phyloP scores from a whole-genome alignment of 805 yeast genomes.

The Candida boleticola region DNA sequence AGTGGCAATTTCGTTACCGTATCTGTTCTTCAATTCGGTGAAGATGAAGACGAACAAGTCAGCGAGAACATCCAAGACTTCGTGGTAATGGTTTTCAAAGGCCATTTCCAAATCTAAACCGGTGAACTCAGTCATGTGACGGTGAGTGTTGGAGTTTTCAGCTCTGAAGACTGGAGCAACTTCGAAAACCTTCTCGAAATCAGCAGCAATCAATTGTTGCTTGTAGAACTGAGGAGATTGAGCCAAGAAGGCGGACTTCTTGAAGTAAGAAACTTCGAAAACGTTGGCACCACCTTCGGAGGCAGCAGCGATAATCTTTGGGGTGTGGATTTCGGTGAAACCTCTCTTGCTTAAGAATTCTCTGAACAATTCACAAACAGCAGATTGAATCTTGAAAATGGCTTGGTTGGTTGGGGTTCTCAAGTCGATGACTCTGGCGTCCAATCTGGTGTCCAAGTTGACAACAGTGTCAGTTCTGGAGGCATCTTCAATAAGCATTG shows the following conservation, averaged over 20 bases:
- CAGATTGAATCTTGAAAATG: conserved; percentile 89
- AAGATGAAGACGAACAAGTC: conserved; percentile 88
- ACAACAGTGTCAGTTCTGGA: conserved; percentile 91
- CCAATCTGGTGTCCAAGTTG: conserved; percentile 93
- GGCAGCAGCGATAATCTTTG: conserved; percentile 91
- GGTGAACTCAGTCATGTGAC: conserved; percentile 98
- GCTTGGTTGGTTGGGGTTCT: conserved; percentile 98
- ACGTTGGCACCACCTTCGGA: conserved; percentile 98
- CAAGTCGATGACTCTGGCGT: conserved; percentile 91
- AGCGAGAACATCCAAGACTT: conserved; percentile 60
- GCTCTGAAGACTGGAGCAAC: conserved; percentile 99
- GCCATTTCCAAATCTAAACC: conserved; percentile 99
- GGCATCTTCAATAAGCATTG: conserved; percentile 95
- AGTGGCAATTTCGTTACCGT: conserved; percentile 76
- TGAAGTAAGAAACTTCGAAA: conserved; percentile 90
- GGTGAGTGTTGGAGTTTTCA: conserved; percentile 97
- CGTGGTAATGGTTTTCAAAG: conserved; percentile 97
- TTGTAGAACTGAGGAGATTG: conserved; percentile 98
- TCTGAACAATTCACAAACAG: conserved; percentile 83
- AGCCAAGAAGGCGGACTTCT: conserved; percentile 88
- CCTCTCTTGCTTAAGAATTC: conserved; percentile 70
- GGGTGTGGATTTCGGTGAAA: conserved; percentile 93
- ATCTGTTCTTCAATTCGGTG: conserved; percentile 76
- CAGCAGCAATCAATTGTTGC: conserved; percentile 97
- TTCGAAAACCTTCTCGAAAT: conserved; percentile 94